phyloP scores from a whole-genome alignment of 768 basidiomycete genomes.

The Myochromella boudieri region DNA sequence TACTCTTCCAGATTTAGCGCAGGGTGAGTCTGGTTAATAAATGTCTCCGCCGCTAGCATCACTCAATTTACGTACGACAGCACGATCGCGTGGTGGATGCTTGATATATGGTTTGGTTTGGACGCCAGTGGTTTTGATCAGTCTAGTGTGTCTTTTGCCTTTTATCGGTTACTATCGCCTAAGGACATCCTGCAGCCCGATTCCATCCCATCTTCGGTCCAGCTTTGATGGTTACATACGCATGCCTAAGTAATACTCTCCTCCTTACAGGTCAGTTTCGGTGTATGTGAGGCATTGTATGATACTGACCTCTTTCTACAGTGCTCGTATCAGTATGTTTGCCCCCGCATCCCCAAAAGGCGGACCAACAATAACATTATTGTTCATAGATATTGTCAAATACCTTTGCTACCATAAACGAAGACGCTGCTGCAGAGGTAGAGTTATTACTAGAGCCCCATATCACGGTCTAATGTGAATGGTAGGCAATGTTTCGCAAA shows the following conservation, averaged over 20 bases:
- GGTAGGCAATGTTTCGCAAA: conserved; percentile 89
- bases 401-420: conserved; percentile 91
- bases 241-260: conserved; percentile 89
- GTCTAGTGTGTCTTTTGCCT: conserved; percentile 54
- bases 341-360: neutral
- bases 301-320: conserved; percentile 23
- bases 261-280: conserved; percentile 70
- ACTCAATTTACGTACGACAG: conserved; percentile 14
- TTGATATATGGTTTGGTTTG: conserved; percentile 92
- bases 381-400: conserved; percentile 82
- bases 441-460: conserved; percentile 1
- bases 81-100: conserved; percentile 92
- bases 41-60: neutral
- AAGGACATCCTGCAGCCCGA: conserved; percentile 36
- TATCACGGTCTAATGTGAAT: conserved; percentile 5
- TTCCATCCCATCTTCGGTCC: conserved; percentile 93
- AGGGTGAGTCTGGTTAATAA: conserved; percentile 22
- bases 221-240: conserved; percentile 86
- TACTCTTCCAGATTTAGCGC: conserved; percentile 25
- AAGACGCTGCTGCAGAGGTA: conserved; percentile 92
- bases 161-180: neutral
- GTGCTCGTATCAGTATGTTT: conserved; percentile 75
- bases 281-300: neutral
- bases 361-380: neutral
- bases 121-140: conserved; percentile 88